Evolutionary conservation across 2,329 filamentous ascomycete species (phyloP), one percentile per base, ranked within the genome.

Genomic region (Aspergillus caelatus): DNA sequence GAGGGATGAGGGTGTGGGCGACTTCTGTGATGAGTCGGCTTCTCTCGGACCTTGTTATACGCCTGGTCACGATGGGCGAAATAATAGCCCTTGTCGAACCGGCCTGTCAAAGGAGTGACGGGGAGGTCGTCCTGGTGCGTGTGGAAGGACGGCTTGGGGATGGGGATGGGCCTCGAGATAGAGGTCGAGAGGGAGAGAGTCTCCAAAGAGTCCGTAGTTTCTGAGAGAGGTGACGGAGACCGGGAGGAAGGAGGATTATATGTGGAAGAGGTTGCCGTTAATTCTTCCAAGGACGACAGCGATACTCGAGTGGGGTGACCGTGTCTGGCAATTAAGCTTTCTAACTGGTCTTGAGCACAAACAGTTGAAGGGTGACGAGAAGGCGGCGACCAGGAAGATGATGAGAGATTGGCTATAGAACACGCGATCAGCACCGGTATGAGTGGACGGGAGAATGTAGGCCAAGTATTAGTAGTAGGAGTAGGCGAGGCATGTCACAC

Each of bases 271-370:
- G 77, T 79, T 30, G 75, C 72, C 46, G 75, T 77, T 58, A 79
- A 66, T 66, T 76, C 76, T 52, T 76, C 71, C 60, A 79, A 61
- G 63, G 77, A 78, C 4, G 77, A 79, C 52, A 78, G 67, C 26
- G 75, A 78, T 41, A 78, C 73, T 45, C 74, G 75, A 61, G 76
- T 77, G 70, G 76, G 76, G 71, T 75, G 74, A 57, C 75, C 75
- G 75, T 77, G 75, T 67, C 73, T 76, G 63, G 71, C 69, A 66
- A 78, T 76, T 65, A 79, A 63, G 68, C 67, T 74, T 63, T 77
- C 75, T n/a, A 77, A 68, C 65, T 77, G 75, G 64, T 77, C 72
- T 63, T 72, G 71, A 64, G 75, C 70, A 36, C 65, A 68, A 61
- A 63, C 66, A 48, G 65, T 59, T 28, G 74, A 68, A 45, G 63